Evolutionary conservation across 1,284 basidiomycete genomes (phyloP).

Genomic region (Neotropicomus parvogracilis): DNA sequence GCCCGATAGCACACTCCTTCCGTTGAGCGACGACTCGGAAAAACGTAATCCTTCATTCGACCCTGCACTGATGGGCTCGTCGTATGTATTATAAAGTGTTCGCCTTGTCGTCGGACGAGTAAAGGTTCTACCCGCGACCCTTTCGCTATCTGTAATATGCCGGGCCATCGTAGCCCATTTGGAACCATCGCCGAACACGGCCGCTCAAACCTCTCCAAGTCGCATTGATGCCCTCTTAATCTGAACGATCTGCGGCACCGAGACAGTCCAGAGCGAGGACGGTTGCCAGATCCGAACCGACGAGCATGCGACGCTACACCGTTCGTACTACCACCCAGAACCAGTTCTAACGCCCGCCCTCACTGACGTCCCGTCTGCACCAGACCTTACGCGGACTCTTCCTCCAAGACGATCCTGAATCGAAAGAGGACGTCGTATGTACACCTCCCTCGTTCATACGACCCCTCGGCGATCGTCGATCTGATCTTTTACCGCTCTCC

Average conservation of each 20-base stretch:
- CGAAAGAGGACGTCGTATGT: slow-evolving; percentile 15
- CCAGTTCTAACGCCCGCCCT: not conserved
- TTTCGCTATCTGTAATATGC: too few relatives aligned
- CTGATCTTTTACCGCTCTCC: not conserved
- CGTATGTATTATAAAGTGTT: too few relatives aligned
- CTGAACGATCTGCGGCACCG: not conserved
- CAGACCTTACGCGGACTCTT: slow-evolving; percentile 20
- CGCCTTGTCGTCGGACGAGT: too few relatives aligned
- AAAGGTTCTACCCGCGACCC: too few relatives aligned
- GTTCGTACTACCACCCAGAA: slow-evolving; percentile 12
- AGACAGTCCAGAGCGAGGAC: not conserved
- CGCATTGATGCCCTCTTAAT: not conserved
- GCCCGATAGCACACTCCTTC: not conserved
- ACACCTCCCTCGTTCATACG: not conserved
- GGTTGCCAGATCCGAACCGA: not conserved
- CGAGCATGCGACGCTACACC: slow-evolving; percentile 18
- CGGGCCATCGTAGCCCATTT: too few relatives aligned
- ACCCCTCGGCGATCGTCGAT: not conserved
- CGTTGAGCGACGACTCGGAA: not conserved
- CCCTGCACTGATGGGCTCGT: not conserved
- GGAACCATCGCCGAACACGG: too few relatives aligned
- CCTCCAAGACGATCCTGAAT: slow-evolving; percentile 23
- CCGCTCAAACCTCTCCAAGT: too few relatives aligned
- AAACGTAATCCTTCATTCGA: not conserved
- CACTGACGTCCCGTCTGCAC: not conserved